Conservation (phyloP, 2,329 filamentous ascomycete species). For the Aspergillus aculeatinus region DNA sequence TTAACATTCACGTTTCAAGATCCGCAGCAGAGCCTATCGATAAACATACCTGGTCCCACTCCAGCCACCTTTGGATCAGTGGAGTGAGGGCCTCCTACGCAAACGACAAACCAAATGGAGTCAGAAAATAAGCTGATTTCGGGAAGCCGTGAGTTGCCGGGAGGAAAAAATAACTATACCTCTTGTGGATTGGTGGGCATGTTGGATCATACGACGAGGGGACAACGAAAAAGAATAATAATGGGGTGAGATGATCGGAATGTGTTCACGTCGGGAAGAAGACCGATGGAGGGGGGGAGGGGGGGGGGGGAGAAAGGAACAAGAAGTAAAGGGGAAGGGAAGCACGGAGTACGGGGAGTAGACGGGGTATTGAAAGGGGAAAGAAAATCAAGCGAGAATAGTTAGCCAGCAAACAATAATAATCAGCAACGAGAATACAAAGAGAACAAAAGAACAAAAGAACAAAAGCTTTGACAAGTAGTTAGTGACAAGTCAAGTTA, state of each 20-base stretch:
- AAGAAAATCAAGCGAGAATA: too few species aligned
- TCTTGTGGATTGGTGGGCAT: slow-evolving; percentile 21
- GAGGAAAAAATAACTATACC: slow-evolving; percentile 14
- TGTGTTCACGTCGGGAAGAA: background rate
- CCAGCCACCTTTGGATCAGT: slow-evolving; percentile 58
- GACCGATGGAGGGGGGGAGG: background rate
- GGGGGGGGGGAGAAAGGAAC: background rate
- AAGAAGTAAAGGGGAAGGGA: too few species aligned
- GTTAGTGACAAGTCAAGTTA: background rate
- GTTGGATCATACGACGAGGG: slow-evolving; percentile 25
- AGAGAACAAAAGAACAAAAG: too few species aligned
- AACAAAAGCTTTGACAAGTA: too few species aligned
- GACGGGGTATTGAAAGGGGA: too few species aligned
- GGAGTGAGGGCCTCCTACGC: slow-evolving; percentile 35
- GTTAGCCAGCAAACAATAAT: too few species aligned
- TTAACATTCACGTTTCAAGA: slow-evolving; percentile 7
- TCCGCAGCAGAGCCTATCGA: background rate
- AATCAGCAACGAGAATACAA: too few species aligned
- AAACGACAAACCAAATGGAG: slow-evolving; percentile 8
- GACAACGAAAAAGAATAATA: background rate
- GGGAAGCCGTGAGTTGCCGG: background rate
- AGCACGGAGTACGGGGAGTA: too few species aligned
- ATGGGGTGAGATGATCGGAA: background rate
- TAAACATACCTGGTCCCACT: slow-evolving; percentile 50
- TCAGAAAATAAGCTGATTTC: slow-evolving; percentile 1